Percentiles rank a stretch among this genome's conserved stretches.
Conservation (phyloP, 768 basidiomycete genomes). For the Tricholoma matsutake region DNA sequence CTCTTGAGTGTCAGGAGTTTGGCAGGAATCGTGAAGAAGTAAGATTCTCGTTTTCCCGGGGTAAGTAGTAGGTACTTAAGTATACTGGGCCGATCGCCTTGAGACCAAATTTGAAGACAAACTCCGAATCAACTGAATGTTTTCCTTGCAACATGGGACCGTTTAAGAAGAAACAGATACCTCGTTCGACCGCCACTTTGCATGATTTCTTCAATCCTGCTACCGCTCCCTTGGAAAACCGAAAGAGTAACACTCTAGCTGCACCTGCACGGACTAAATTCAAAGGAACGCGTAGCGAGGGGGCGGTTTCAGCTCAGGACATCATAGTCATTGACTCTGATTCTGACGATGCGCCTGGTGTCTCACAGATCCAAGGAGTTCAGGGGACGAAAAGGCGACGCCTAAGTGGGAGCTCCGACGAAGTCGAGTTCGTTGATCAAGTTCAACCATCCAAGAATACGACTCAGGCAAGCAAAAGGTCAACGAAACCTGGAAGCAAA, state of each 20-base stretch:
- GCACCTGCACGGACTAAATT: slow-evolving; percentile 6
- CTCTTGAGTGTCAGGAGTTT: no score
- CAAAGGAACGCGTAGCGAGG: not conserved
- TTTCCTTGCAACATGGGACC: slow-evolving; percentile 27
- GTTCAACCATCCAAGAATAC: not conserved
- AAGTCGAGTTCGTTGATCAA: slow-evolving; percentile 31
- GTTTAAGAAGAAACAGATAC: slow-evolving; percentile 33
- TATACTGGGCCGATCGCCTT: no score
- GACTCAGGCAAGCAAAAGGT: not conserved
- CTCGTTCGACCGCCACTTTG: slow-evolving; percentile 35
- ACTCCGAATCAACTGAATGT: no score
- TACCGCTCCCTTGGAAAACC: slow-evolving; percentile 5
- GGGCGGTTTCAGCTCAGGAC: slow-evolving; percentile 26
- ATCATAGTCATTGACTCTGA: slow-evolving; percentile 66
- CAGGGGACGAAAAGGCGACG: slow-evolving; percentile 18
- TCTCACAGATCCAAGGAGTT: slow-evolving; percentile 8
- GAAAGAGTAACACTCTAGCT: slow-evolving; percentile 1
- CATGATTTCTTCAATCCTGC: slow-evolving; percentile 42
- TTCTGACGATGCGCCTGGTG: slow-evolving; percentile 34
- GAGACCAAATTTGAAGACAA: no score
- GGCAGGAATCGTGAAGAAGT: no score
- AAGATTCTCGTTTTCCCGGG: no score
- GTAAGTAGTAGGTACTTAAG: no score
- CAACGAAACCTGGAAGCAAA: not conserved
- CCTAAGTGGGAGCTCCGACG: slow-evolving; percentile 25